These are phyloP conservation scores for Mollisiaceae sp. DNA, from an alignment of 2,329 filamentous ascomycete genomes.

Conservation along the genomic window DNA sequence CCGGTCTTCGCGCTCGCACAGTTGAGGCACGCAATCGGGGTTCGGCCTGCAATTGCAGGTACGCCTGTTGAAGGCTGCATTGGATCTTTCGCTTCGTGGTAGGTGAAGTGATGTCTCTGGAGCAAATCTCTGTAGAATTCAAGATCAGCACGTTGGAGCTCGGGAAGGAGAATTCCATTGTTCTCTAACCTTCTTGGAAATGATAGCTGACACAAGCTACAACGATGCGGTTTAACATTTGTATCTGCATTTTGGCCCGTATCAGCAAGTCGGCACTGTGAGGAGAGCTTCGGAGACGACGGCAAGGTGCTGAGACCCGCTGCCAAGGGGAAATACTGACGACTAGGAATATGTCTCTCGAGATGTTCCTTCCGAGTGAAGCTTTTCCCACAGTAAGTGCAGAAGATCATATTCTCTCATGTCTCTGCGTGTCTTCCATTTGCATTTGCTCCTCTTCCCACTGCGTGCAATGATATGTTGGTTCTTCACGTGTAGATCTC, in stretches of 20 bases:
- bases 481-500: conserved; percentile 5
- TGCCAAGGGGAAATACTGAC: conserved; percentile 44
- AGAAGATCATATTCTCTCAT: conserved; percentile 49
- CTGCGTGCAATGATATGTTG: neutral
- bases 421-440: conserved; percentile 6
- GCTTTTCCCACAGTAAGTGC: conserved; percentile 58
- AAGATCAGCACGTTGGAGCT: conserved; percentile 23
- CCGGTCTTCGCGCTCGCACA: conserved; percentile 57
- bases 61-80: conserved; percentile 53
- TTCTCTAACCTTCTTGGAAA: conserved; percentile 54
- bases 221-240: conserved; percentile 59
- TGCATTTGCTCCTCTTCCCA: neutral
- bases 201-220: conserved; percentile 53
- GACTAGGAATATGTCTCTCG: conserved; percentile 59
- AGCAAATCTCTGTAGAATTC: conserved; percentile 50
- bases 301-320: neutral
- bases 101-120: conserved; percentile 56
- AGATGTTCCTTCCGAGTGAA: conserved; percentile 62
- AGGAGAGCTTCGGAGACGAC: neutral
- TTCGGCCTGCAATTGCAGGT: conserved; percentile 48
- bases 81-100: conserved; percentile 55
- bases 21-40: conserved; percentile 55
- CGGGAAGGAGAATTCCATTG: neutral
- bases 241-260: conserved; percentile 49
- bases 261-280: conserved; percentile 4